Base-by-base conservation (phyloP, 441 rosid species). In the Populus hybrid region DNA sequence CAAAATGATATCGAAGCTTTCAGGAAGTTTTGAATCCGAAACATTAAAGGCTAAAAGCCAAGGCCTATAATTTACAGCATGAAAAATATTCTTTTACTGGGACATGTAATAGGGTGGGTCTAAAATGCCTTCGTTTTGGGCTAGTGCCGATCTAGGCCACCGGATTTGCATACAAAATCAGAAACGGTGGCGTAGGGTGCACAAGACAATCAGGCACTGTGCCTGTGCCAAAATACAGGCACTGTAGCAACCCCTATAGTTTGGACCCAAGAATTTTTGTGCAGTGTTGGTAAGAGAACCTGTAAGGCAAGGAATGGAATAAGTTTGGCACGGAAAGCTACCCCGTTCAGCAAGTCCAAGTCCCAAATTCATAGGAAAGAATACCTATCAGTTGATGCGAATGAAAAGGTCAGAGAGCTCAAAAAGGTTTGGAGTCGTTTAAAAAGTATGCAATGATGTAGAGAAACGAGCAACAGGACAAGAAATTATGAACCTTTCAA, bases 401-500 rank as follows among this genome's bases (percentile, higher is more conserved):
- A 74, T 18, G 63, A 36, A 40, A 2, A 40, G 61, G 64, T 71
- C 61, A 1, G 10, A 64, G 18, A n/a, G 14, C 16, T 66, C 45
- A 63, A 45, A 45, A n/a, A 7, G 26, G 9, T 68, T 20, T 7
- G 72, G 24, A 75, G 36, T 53, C 71, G 18, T 33, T 59, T 23
- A 9, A 24, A 40, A 45, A 24, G 4, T 20, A 12, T 5, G 31
- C 29, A 65, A 65, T 42, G 40, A 28, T 45, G 71, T 63, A 18
- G 64, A 59, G 40, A 64, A 50, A 63, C 2, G 3, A 70, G 72
- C 65, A 45, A 74, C 42, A 68, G 9, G 66, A 72, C 77, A 78
- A 64, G 28, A 31, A 66, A 29, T 38, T 64, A 75, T 65, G 40
- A 16, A 65, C 59, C 21, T 70, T 42, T 2, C 53, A 80, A 68